phyloP scores from a whole-genome alignment of 495 filamentous ascomycete genomes.

The Amniculicola lignicola region DNA sequence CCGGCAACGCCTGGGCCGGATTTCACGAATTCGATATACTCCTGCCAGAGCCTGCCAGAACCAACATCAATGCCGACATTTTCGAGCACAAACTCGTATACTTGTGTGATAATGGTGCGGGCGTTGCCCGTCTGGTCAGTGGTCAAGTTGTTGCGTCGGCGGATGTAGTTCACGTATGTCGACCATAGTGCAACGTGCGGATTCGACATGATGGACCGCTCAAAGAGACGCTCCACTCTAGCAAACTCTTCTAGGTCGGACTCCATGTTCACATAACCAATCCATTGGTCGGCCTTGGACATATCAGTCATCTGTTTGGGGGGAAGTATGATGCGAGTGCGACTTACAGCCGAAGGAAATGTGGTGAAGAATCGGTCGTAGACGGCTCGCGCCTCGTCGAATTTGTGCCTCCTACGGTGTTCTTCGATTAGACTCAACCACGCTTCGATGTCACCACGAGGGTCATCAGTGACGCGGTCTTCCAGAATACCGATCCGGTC shows the following conservation, averaged over 20 bases:
- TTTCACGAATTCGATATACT: slow-evolving; percentile 88
- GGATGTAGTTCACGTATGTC: slow-evolving; percentile 91
- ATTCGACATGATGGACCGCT: slow-evolving; percentile 64
- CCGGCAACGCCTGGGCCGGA: slow-evolving; percentile 78
- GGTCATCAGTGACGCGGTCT: slow-evolving; percentile 85
- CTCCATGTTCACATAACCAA: slow-evolving; percentile 82
- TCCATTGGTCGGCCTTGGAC: slow-evolving; percentile 81
- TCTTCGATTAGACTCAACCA: slow-evolving; percentile 86
- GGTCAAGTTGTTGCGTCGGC: slow-evolving; percentile 78
- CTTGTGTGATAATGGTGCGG: slow-evolving; percentile 69
- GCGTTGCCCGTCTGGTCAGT: slow-evolving; percentile 74
- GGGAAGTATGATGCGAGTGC: not conserved
- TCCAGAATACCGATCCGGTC: slow-evolving; percentile 83
- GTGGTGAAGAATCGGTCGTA: slow-evolving; percentile 83
- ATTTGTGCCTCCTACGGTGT: slow-evolving; percentile 73
- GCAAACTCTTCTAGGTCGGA: slow-evolving; percentile 72
- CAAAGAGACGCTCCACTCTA: slow-evolving; percentile 78
- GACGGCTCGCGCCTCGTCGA: slow-evolving; percentile 72
- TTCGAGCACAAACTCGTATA: slow-evolving; percentile 87
- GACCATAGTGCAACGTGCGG: slow-evolving; percentile 85
- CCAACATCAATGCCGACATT: slow-evolving; percentile 90
- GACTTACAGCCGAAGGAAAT: slow-evolving; percentile 86
- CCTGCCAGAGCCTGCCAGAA: slow-evolving; percentile 84
- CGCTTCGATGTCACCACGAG: slow-evolving; percentile 82
- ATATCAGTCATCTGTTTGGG: slow-evolving; percentile 27